Base-by-base conservation (phyloP, 192 early-diverging fungal genomes). In the Entomortierella chlamydospora region DNA sequence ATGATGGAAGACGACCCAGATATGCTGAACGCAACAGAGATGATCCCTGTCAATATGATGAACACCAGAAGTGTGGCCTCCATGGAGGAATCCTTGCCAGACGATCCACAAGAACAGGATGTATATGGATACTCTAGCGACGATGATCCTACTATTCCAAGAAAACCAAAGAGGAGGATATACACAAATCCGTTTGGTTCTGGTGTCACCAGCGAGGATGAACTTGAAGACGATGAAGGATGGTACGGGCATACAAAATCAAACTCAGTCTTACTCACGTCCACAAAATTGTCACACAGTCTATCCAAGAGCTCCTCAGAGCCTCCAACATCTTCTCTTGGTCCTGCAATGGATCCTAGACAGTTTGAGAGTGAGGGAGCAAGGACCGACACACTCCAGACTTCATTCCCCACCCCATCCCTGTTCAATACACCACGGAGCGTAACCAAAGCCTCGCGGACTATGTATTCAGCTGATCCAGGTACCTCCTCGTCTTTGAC, bases 1-100 rank as follows among this genome's bases (percentile, higher is more conserved):
- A 57, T 31, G 51, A 29, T 66, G 57, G 76, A 79, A 11, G 76
- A 70, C 31, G 68, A 70, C 29, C 68, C 76, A 10, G 68, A 79
- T 61, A 70, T 79, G 74, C n/a, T 52, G n/a, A 52, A 57, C 7
- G 76, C 64, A 25, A 79, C 76, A 29, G 76, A 79, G 28, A 65
- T 79, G 76, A 23, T 79, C 42, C 67, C 68, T 25, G 76, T 79
- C 18, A 79, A 50, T 33, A 79, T 79, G 76, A 54, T 79, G 43
- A 79, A 79, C 54, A 66, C 52, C 6, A 55, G 63, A 23, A 78
- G 45, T 9, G 61, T 60, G 2, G 45, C 60, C 6, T 30, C 34
- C 0, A 78, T 69, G 61, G 61, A 70, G 29, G 25, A 61, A 25
- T 58, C 54, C 20, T 20, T 42, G 4, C 53, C 28, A 20, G 49